Evolutionary conservation across 208 protist species (phyloP).

Genomic region (Leishmania tropica): DNA sequence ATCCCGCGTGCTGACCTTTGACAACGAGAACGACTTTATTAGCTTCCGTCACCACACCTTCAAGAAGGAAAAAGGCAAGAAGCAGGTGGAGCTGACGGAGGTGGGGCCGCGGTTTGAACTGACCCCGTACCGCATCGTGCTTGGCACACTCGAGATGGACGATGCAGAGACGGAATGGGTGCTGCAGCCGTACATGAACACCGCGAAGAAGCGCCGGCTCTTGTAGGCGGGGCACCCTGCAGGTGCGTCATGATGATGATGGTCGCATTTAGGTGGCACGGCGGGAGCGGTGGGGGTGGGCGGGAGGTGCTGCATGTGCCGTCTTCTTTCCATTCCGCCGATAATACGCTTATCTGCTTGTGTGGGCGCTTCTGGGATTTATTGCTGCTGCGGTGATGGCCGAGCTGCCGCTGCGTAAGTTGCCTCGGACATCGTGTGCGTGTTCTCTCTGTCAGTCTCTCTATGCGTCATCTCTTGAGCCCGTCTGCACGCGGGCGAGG

Average conservation of each 20-base stretch:
- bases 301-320: background rate
- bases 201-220: slow-evolving; percentile 94
- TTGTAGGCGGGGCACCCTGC: slow-evolving; percentile 36
- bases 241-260: background rate
- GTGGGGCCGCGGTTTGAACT: slow-evolving; percentile 99
- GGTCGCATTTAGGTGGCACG: background rate
- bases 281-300: background rate
- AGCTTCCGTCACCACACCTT: slow-evolving; percentile 99
- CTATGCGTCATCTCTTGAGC: background rate
- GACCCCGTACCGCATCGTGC: slow-evolving; percentile 95
- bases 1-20: slow-evolving; percentile 97
- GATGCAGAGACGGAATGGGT: slow-evolving; percentile 99
- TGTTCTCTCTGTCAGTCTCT: background rate
- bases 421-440: background rate
- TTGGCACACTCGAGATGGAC: slow-evolving; percentile 95
- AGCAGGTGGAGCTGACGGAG: slow-evolving; percentile 95
- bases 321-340: background rate
- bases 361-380: background rate
- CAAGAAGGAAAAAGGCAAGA: slow-evolving; percentile 61
- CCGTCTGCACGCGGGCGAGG: background rate
- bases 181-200: slow-evolving; percentile 99
- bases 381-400: background rate
- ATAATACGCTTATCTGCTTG: background rate
- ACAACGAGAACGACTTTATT: slow-evolving; percentile 99
- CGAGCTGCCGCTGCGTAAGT: background rate